Base-by-base conservation (phyloP, 2,329 filamentous ascomycete species). In the Ascomycota sp. region DNA sequence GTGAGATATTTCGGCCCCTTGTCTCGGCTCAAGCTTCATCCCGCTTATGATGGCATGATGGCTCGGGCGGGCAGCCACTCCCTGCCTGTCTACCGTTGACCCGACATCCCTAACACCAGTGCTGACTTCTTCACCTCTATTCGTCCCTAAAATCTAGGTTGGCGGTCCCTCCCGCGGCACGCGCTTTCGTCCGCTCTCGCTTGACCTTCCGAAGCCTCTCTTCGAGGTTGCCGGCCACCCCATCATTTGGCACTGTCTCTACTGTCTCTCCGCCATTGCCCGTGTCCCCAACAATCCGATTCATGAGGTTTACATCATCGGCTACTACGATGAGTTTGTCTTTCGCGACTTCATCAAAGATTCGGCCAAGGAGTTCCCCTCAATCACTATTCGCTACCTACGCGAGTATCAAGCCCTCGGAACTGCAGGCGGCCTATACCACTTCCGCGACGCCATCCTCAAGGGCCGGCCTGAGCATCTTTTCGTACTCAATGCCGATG, bases 301-400 rank as follows among this genome's bases (percentile, higher is more conserved):
- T 55, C 80, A 83, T 50, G 89, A 98, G 57, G 86, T 98, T 44
- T 85, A 89, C 62, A 75, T 98, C 47, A 91, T 98, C 48, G 89
- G 89, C 48, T 98, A 98, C 69, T 98, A 95, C 56, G 89, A 98
- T 52, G 89, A 95, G 61, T 69, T 72, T 27, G 81, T 95, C 45
- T 94, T 95, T 69, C 79, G 83, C 47, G 85, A 94, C 57, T 95
- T 95, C 60, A 92, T 95, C 63, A 93, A 92, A 57, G 79, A 92
- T 50, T 72, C 83, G 36, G 64, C 73, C 36, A 70, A 70, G 52
- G 77, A 81, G 50, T 92, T 92, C 59, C 82, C 85, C 31, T 70
- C 81, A 48, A 72, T 95, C 45, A 49, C 47, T 25, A 82, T 95
- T 58, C 82, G 85, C 54, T 98, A 98, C 60, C 71, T 98, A 31